A percentile compares a stretch with the other conserved stretches of the same genome.
Evolutionary conservation across 176 grass and related monocot genomes (phyloP).

Genomic region (Tuctoria greenei): DNA sequence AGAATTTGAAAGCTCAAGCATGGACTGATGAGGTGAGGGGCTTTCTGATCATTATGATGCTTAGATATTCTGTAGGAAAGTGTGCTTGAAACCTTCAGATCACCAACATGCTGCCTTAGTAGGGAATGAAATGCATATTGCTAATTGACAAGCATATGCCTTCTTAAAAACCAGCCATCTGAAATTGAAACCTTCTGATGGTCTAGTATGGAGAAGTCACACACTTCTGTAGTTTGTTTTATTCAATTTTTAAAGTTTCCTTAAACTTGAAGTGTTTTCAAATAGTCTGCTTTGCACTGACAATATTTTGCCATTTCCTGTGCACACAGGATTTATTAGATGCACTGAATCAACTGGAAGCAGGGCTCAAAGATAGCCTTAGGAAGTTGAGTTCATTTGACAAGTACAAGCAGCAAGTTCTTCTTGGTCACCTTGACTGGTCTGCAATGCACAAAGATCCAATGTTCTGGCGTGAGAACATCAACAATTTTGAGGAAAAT

Average conservation of each 20-base stretch:
- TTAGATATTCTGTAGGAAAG: not conserved
- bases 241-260: not conserved
- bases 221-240: not conserved
- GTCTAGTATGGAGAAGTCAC: not conserved
- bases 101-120: not conserved
- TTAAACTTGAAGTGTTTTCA: not conserved
- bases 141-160: not conserved
- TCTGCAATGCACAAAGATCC: conserved; percentile 97
- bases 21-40: conserved; percentile 93
- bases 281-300: conserved; percentile 20
- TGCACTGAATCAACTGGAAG: conserved; percentile 86
- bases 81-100: conserved; percentile 8
- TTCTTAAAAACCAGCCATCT: conserved; percentile 15
- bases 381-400: conserved; percentile 88
- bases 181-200: not conserved
- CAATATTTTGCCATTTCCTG: conserved; percentile 15
- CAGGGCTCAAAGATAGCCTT: conserved; percentile 79
- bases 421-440: conserved; percentile 98
- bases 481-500: conserved; percentile 96
- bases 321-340: conserved; percentile 80
- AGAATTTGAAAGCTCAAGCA: conserved; percentile 94
- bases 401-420: conserved; percentile 96
- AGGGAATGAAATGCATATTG: not conserved
- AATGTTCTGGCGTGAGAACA: conserved; percentile 95
- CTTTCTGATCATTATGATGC: conserved; percentile 11